Base-by-base conservation (phyloP, 164 flowering plant genomes). In the Aristolochia contorta region DNA sequence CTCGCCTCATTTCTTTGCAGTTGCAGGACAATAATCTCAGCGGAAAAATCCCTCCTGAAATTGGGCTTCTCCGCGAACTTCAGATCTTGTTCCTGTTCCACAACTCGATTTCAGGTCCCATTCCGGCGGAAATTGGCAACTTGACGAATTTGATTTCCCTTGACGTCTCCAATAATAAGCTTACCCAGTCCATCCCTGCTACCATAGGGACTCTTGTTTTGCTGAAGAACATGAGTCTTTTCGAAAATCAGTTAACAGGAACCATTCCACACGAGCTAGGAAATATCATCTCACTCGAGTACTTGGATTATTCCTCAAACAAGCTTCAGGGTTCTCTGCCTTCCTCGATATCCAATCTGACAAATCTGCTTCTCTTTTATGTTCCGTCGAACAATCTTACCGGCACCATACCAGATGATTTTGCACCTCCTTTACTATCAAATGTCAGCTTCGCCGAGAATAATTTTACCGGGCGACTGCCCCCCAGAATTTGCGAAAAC, bases 161-260 rank as follows among this genome's bases (percentile, higher is more conserved):
- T 10, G 56, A 41, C 68, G 33, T 69, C 14, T 65, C 32, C 47
- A 16, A 16, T 6, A 73, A 73, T 33, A 47, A 23, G 19, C 52
- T 73, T 18, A 65, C 65, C 4, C 70, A 68, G 21, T 16, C 64
- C 4, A 62, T 73, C 18, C 74, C 74, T 3, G 33, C 68, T 1
- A 48, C 55, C 33, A 74, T 76, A 8, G 78, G 79, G 16, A 74
- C 65, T 47, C 21, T 76, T 24, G 9, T 22, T 16, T 37, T 45
- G 16, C 32, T 76, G 47, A 8, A 10, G n/a, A 25, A 33, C 16
- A 22, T 79, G 46, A 85, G 80, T 65, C 80, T 89, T 46, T 82
- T 88, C 6, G 53, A 10, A 6, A 86, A 89, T 69, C 63, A 65
- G 4, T 69, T 86, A 45, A 75, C 82, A 0, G 94, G 94, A 53